Base-by-base conservation (phyloP, 371 early-diverging fungal genomes). In the Mycotypha africana region DNA sequence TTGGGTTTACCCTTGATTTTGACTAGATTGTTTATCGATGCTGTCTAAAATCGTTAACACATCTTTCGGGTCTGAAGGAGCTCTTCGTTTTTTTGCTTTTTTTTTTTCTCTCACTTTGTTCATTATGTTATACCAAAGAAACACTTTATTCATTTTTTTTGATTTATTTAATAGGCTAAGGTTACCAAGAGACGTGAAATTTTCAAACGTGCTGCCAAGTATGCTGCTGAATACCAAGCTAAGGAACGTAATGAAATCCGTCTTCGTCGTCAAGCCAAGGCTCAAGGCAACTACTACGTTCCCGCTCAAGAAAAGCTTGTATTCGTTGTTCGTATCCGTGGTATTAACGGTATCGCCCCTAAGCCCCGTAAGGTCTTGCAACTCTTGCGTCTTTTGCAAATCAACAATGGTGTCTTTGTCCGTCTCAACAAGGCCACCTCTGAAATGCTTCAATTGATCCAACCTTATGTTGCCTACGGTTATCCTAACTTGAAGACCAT, bases 291-390 rank as follows among this genome's bases (percentile, higher is more conserved):
- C 82, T 96, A 87, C 85, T 97, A 91, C 71, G 95, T 98, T 42
- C 88, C 95, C 39, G 92, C 92, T 53, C 92, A 97, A 82, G 84
- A 95, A 74, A 95, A 96, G 85, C 85, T 98, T 45, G 96, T 92
- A 60, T 97, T 98, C 58, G 97, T 98, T 60, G 80, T 97, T 78
- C 94, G 90, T 74, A 90, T 92, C 69, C 91, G 91, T 77, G 93
- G 85, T 82, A 91, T 97, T 85, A 95, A 93, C 90, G 94, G 96
- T 84, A 88, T 98, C 58, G 85, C 99, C 40, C 99, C 99, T 74
- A 99, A 97, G 90, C 94, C 97, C 62, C 88, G 97, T 74, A 99
- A 99, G 89, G 94, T 97, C 53, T 86, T 99, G 57, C 96, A 99
- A 80, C 84, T 98, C 53, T 78, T 99, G 69, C 94, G 99, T 84